phyloP scores from a whole-genome alignment of 2,329 filamentous ascomycete genomes.

The Epichloe gansuensis region DNA sequence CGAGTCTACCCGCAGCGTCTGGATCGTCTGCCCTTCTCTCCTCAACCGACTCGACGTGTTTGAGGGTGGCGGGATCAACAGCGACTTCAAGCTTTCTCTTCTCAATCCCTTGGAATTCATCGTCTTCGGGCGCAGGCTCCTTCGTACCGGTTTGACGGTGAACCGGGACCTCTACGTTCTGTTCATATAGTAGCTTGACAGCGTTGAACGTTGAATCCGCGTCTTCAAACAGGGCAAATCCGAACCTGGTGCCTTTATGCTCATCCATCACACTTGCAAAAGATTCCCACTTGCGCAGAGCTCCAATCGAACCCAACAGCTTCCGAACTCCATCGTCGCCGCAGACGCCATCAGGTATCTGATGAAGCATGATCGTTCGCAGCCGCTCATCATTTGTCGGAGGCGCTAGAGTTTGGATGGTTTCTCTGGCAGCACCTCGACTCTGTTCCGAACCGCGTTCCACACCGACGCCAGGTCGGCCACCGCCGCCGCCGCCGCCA shows the following conservation, averaged over 20 bases:
- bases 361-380: slow-evolving; percentile 80
- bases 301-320: slow-evolving; percentile 65
- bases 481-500: slow-evolving; percentile 17
- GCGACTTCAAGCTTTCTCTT: slow-evolving; percentile 61
- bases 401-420: slow-evolving; percentile 60
- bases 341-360: slow-evolving; percentile 67
- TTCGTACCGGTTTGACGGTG: slow-evolving; percentile 54
- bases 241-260: slow-evolving; percentile 75
- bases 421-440: slow-evolving; percentile 54
- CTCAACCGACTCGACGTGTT: slow-evolving; percentile 76
- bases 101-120: slow-evolving; percentile 44
- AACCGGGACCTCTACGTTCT: slow-evolving; percentile 71
- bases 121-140: slow-evolving; percentile 27
- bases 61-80: slow-evolving; percentile 70
- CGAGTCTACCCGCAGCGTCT: slow-evolving; percentile 53
- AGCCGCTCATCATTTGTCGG: slow-evolving; percentile 85
- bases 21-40: slow-evolving; percentile 52
- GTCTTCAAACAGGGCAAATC: slow-evolving; percentile 93
- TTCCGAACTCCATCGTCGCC: slow-evolving; percentile 69
- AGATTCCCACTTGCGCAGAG: slow-evolving; percentile 74
- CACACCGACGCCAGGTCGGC: slow-evolving; percentile 42
- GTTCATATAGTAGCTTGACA: slow-evolving; percentile 69
- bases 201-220: slow-evolving; percentile 76
- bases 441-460: slow-evolving; percentile 57
- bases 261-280: slow-evolving; percentile 49